These are phyloP conservation scores for Eragrostis nindensis DNA, from an alignment of 176 grass and related monocot genomes.

Conservation along the genomic window DNA sequence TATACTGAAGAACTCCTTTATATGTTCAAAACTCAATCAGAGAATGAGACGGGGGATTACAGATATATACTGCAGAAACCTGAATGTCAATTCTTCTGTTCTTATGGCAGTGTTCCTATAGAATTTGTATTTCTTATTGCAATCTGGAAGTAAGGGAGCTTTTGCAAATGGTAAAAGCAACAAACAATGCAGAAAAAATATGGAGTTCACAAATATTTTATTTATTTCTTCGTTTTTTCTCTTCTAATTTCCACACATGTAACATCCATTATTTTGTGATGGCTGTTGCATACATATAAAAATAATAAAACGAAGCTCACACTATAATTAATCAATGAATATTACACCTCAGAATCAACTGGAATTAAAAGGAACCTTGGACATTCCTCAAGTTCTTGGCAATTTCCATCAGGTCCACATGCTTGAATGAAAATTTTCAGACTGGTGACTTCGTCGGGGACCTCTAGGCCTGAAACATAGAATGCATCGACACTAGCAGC, in stretches of 20 bases:
- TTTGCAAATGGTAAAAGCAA: too few relatives aligned
- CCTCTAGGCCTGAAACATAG: slow-evolving; percentile 64
- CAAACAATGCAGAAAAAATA: not conserved
- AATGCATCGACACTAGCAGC: slow-evolving; percentile 66
- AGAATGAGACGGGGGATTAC: too few relatives aligned
- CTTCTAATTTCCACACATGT: not conserved
- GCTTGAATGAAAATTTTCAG: slow-evolving; percentile 83
- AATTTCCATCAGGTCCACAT: slow-evolving; percentile 62
- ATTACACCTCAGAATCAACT: slow-evolving; percentile 29
- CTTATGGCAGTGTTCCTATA: too few relatives aligned
- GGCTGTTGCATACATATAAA: not conserved
- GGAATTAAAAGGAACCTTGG: slow-evolving; percentile 54
- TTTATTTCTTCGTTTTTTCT: not conserved
- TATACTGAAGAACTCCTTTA: too few relatives aligned
- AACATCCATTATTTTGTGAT: not conserved
- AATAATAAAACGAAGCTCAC: not conserved
- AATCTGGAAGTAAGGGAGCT: too few relatives aligned
- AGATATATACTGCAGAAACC: too few relatives aligned
- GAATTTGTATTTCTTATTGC: too few relatives aligned
- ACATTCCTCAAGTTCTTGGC: slow-evolving; percentile 64
- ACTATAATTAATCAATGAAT: not conserved
- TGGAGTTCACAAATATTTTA: not conserved
- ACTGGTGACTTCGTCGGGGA: slow-evolving; percentile 37
- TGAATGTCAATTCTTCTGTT: too few relatives aligned
- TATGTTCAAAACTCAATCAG: too few relatives aligned